Conservation (phyloP, 768 basidiomycete species). For the Tricholoma sp. region DNA sequence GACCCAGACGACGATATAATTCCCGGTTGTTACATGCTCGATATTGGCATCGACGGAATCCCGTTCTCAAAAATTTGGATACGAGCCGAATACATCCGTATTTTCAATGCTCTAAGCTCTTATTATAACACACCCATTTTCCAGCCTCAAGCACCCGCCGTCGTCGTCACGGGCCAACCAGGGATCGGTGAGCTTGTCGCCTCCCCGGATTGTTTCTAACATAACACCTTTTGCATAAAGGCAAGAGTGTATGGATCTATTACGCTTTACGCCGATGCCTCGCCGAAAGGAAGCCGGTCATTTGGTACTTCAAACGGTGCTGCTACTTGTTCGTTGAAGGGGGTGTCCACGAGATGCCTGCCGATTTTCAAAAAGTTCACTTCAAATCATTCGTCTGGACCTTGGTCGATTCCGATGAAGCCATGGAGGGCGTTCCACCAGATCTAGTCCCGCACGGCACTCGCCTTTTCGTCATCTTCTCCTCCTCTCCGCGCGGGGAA, state of each 20-base stretch:
- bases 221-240: conserved; percentile 4
- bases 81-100: conserved; percentile 13
- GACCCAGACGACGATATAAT: background rate
- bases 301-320: conserved; percentile 10
- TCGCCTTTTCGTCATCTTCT: background rate
- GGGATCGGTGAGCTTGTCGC: background rate
- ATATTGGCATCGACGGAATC: background rate
- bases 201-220: background rate
- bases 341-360: background rate
- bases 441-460: background rate
- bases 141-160: background rate
- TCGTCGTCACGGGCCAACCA: conserved; percentile 11
- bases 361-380: background rate
- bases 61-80: background rate
- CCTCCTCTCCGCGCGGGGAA: background rate
- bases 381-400: background rate
- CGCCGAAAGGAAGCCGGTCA: conserved; percentile 17
- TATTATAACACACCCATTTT: conserved; percentile 5
- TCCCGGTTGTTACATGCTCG: background rate
- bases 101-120: conserved; percentile 4
- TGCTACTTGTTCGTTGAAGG: background rate
- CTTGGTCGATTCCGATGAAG: background rate
- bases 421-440: background rate
- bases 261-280: conserved; percentile 14
- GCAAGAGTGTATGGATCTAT: conserved; percentile 13